phyloP scores from a whole-genome alignment of 116 monocot species.

The Phalaenopsis hybrid region DNA sequence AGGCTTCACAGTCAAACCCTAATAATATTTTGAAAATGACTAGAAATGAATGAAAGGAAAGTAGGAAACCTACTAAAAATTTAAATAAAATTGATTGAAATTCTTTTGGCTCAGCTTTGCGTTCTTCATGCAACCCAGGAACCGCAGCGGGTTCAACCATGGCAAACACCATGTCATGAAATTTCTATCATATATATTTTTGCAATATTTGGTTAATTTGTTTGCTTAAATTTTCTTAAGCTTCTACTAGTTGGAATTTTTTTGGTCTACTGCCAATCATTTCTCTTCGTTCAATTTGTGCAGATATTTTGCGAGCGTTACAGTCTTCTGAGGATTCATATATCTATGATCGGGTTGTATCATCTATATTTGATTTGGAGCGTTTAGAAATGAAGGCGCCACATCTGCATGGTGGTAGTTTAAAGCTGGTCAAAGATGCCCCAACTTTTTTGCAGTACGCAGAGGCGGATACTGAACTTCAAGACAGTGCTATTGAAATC shows the following conservation, averaged over 20 bases:
- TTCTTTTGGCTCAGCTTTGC: no score
- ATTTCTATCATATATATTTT: not conserved
- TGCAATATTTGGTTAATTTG: not conserved
- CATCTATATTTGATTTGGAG: constrained; percentile 85
- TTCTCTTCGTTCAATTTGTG: not conserved
- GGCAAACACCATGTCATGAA: no score
- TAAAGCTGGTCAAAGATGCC: constrained; percentile 30
- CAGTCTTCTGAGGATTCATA: constrained; percentile 86
- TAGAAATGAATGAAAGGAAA: no score
- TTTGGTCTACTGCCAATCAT: not conserved
- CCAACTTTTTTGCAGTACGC: constrained; percentile 36
- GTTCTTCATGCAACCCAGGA: no score
- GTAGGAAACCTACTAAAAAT: no score
- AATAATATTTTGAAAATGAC: no score
- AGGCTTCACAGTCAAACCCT: no score
- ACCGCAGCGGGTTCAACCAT: no score
- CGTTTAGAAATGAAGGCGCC: constrained; percentile 47
- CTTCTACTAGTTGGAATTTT: not conserved
- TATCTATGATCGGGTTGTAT: constrained; percentile 78
- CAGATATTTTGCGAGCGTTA: constrained; percentile 86
- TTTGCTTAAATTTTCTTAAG: not conserved
- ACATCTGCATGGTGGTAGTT: constrained; percentile 26
- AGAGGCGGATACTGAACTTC: constrained; percentile 46
- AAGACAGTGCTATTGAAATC: constrained; percentile 56
- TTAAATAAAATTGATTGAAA: no score